Evolutionary conservation across 202 grass and related monocot genomes (phyloP).

Genomic region (Hordeum pubiflorum): DNA sequence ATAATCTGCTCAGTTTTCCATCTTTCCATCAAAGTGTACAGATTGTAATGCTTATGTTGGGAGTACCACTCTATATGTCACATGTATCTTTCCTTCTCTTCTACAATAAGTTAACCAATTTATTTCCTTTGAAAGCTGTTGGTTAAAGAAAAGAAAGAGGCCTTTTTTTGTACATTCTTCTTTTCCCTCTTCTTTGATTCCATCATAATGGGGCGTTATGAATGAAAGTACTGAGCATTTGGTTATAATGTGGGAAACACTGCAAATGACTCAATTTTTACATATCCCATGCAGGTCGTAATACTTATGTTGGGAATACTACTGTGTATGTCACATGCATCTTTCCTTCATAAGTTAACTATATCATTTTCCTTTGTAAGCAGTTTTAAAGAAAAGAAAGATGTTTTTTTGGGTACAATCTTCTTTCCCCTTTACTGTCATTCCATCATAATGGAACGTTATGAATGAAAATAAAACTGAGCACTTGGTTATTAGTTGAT

Average conservation of each 20-base stretch:
- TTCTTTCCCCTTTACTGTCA: background rate
- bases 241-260: background rate
- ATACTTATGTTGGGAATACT: background rate
- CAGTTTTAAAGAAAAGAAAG: background rate
- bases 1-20: background rate
- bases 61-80: background rate
- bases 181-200: background rate
- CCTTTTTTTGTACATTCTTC: background rate
- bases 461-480: background rate
- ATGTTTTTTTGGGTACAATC: background rate
- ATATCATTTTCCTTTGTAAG: background rate
- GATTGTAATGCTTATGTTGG: background rate
- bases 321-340: background rate
- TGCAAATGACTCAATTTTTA: background rate
- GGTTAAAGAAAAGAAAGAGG: background rate
- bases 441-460: background rate
- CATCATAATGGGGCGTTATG: background rate
- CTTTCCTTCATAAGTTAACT: background rate
- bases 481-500: background rate
- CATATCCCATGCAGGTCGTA: background rate
- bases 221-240: background rate
- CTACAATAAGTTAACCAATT: background rate
- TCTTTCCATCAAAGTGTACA: background rate
- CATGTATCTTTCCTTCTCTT: background rate
- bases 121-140: background rate